A percentile compares a stretch with the other conserved stretches of the same genome.
These are phyloP conservation scores for Penicillium taxi DNA, from an alignment of 495 filamentous ascomycete species.

Conservation along the genomic window DNA sequence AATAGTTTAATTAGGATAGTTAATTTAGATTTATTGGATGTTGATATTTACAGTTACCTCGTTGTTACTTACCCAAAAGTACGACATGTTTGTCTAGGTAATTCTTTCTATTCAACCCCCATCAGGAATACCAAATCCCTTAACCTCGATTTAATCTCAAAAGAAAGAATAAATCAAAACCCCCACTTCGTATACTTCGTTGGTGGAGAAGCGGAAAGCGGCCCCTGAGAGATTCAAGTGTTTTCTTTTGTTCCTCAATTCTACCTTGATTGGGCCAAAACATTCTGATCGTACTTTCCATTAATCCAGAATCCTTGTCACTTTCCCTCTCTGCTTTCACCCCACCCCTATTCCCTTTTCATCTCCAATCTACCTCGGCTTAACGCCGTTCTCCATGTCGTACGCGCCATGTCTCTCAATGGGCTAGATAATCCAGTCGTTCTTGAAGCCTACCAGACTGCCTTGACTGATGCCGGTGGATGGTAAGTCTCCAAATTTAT, in stretches of 20 bases:
- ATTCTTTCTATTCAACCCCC: no score
- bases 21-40: no score
- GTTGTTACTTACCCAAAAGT: no score
- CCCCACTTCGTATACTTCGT: no score
- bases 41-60: no score
- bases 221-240: slow-evolving; percentile 15
- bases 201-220: slow-evolving; percentile 2
- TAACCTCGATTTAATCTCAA: no score
- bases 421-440: slow-evolving; percentile 78
- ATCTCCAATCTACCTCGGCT: slow-evolving; percentile 6
- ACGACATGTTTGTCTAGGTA: no score
- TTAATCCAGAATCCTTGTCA: slow-evolving; percentile 5
- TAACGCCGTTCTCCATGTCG: slow-evolving; percentile 30
- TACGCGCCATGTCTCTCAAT: slow-evolving; percentile 84
- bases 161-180: no score
- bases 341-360: slow-evolving; percentile 8
- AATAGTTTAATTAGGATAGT: no score
- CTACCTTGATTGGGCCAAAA: slow-evolving; percentile 14
- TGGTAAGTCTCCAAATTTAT: slow-evolving; percentile 58
- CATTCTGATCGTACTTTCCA: slow-evolving; percentile 12
- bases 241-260: no score
- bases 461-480: slow-evolving; percentile 78
- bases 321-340: slow-evolving; percentile 3
- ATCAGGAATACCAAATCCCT: no score
- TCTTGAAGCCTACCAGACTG: slow-evolving; percentile 74